Evolutionary conservation across 495 filamentous ascomycete species (phyloP).

Genomic region (Eremomyces bilateralis): DNA sequence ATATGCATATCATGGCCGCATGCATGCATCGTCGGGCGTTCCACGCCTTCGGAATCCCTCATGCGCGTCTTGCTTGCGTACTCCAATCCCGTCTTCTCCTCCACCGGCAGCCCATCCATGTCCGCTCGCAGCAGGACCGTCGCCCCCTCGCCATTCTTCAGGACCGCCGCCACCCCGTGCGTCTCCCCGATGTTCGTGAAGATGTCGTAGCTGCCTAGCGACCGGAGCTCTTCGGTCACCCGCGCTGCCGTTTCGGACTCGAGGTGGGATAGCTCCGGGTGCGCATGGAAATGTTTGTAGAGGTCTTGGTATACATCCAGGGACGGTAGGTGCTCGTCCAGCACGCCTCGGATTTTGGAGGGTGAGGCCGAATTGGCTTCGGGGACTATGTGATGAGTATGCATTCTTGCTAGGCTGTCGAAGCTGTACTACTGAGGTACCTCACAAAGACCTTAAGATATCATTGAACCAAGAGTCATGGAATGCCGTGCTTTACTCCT

Average conservation of each 20-base stretch:
- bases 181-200: neutral
- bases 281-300: constrained; percentile 32
- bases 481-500: too few relatives aligned
- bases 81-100: constrained; percentile 28
- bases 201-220: constrained; percentile 1
- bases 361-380: constrained; percentile 1
- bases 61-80: neutral
- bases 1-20: constrained; percentile 36
- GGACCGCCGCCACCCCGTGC: neutral
- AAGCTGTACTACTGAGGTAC: too few relatives aligned
- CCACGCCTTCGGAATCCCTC: neutral
- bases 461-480: too few relatives aligned
- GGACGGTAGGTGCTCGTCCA: constrained; percentile 8
- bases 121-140: constrained; percentile 31
- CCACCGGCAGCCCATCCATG: constrained; percentile 31
- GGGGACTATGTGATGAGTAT: too few relatives aligned
- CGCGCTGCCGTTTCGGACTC: constrained; percentile 26
- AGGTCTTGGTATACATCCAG: constrained; percentile 27
- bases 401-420: too few relatives aligned
- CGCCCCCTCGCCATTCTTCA: constrained; percentile 26
- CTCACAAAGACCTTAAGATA: too few relatives aligned
- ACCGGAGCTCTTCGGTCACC: constrained; percentile 16
- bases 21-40: neutral
- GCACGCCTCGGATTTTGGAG: constrained; percentile 7
- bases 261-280: constrained; percentile 34